A percentile compares a stretch with the other conserved stretches of the same genome.
Conservation (phyloP, 208 protist genomes). For the Wallacemonas rigidus region DNA sequence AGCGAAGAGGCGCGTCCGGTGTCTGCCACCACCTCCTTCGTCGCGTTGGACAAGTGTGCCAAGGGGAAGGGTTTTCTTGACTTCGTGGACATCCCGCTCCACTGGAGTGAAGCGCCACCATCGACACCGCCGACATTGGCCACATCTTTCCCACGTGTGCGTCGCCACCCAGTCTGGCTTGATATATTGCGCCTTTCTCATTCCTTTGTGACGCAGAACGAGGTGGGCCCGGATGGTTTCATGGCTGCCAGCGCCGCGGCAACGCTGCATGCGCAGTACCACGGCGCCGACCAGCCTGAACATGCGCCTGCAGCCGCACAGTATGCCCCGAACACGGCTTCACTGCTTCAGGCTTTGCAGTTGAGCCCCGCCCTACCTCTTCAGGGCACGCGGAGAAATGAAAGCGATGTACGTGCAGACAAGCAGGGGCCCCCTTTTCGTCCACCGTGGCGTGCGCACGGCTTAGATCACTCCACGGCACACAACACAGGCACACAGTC, state of each 20-base stretch:
- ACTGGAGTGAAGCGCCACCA: background rate
- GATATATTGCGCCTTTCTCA: slow-evolving; percentile 61
- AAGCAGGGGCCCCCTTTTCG: background rate
- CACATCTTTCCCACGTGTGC: slow-evolving; percentile 33
- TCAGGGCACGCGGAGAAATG: slow-evolving; percentile 23
- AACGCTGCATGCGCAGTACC: background rate
- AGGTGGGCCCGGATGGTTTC: slow-evolving; percentile 7
- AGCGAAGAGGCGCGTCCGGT: slow-evolving; percentile 3
- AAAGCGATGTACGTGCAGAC: background rate
- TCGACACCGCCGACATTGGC: background rate
- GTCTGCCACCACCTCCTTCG: slow-evolving; percentile 55
- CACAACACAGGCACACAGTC: background rate
- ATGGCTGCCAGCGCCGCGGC: slow-evolving; percentile 3
- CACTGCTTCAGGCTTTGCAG: slow-evolving; percentile 42
- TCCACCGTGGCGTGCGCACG: slow-evolving; percentile 10
- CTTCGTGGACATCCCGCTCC: slow-evolving; percentile 68
- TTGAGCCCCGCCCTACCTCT: slow-evolving; percentile 43
- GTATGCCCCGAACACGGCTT: slow-evolving; percentile 32
- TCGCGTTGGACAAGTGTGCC: slow-evolving; percentile 90
- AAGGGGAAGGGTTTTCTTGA: slow-evolving; percentile 77
- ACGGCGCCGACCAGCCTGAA: slow-evolving; percentile 1
- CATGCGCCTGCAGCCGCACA: slow-evolving; percentile 11
- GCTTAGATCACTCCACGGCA: background rate
- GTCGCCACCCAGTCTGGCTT: slow-evolving; percentile 69
- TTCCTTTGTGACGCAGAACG: slow-evolving; percentile 40